A percentile compares a stretch with the other conserved stretches of the same genome.
Evolutionary conservation across 1,284 basidiomycete genomes (phyloP).

Genomic region (Cutaneotrichosporon dermatis): DNA sequence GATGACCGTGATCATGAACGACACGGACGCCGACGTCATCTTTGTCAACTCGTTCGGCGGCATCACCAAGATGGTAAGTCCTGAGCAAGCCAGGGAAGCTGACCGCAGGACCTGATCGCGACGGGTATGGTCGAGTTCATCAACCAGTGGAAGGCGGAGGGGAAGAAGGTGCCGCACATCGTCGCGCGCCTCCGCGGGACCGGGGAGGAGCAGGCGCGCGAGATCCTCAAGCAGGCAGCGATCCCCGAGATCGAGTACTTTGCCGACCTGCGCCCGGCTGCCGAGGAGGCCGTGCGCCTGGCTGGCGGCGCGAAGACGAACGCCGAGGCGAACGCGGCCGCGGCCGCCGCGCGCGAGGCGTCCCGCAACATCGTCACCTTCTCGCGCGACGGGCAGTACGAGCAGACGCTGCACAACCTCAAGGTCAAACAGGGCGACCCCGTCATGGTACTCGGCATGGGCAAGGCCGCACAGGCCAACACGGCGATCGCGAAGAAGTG

Average conservation of each 20-base stretch:
- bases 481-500: slow-evolving; percentile 41
- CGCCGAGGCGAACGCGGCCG: neutral
- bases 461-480: slow-evolving; percentile 22
- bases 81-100: neutral
- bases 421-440: slow-evolving; percentile 83
- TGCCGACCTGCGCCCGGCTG: slow-evolving; percentile 19
- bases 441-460: slow-evolving; percentile 71
- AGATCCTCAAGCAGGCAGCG: slow-evolving; percentile 16
- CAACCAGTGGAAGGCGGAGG: slow-evolving; percentile 4
- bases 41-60: slow-evolving; percentile 32
- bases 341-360: neutral
- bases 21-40: slow-evolving; percentile 24
- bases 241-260: slow-evolving; percentile 18
- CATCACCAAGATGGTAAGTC: slow-evolving; percentile 20
- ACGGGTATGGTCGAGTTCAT: slow-evolving; percentile 12
- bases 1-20: slow-evolving; percentile 20
- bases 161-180: slow-evolving; percentile 13
- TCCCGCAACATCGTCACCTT: slow-evolving; percentile 10
- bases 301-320: slow-evolving; percentile 1
- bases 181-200: slow-evolving; percentile 24
- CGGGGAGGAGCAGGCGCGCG: slow-evolving; percentile 21
- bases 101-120: slow-evolving; percentile 21
- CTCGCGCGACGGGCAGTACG: slow-evolving; percentile 50
- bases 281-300: slow-evolving; percentile 17
- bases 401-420: slow-evolving; percentile 78